Evolutionary conservation across 768 basidiomycete species (phyloP).

Genomic region (Omphalotus guepiniiformis): DNA sequence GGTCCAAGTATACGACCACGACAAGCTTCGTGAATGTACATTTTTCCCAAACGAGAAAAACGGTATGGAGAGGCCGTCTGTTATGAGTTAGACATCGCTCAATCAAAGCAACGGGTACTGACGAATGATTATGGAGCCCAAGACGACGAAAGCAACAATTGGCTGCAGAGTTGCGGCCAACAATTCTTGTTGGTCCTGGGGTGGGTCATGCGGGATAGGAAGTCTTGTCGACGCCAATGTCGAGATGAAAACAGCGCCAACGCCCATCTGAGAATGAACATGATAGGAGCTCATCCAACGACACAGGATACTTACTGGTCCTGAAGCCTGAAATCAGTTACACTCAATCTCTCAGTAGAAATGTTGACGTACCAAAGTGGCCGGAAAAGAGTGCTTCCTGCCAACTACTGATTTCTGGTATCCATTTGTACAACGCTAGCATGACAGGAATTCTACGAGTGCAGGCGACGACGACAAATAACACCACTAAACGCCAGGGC

Average conservation of each 20-base stretch:
- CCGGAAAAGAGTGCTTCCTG: constrained; percentile 87
- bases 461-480: constrained; percentile 64
- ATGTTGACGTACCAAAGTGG: constrained; percentile 65
- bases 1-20: constrained; percentile 41
- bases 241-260: constrained; percentile 86
- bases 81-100: not conserved
- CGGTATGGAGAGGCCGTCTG: constrained; percentile 69
- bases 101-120: constrained; percentile 23
- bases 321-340: no score
- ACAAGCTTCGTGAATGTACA: constrained; percentile 41
- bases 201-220: constrained; percentile 53
- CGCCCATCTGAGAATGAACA: constrained; percentile 66
- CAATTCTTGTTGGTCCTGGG: constrained; percentile 63
- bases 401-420: constrained; percentile 85
- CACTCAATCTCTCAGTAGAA: not conserved
- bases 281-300: not conserved
- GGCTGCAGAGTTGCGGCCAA: constrained; percentile 74
- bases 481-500: constrained; percentile 66
- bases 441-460: constrained; percentile 81
- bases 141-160: constrained; percentile 83
- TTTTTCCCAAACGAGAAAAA: constrained; percentile 54
- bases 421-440: constrained; percentile 71
- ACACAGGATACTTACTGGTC: constrained; percentile 43
- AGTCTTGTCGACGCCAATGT: constrained; percentile 64
- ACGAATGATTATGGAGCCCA: constrained; percentile 84